Evolutionary conservation across 352 stramenopile species (phyloP).

Genomic region (Phytophthora ohioensis): DNA sequence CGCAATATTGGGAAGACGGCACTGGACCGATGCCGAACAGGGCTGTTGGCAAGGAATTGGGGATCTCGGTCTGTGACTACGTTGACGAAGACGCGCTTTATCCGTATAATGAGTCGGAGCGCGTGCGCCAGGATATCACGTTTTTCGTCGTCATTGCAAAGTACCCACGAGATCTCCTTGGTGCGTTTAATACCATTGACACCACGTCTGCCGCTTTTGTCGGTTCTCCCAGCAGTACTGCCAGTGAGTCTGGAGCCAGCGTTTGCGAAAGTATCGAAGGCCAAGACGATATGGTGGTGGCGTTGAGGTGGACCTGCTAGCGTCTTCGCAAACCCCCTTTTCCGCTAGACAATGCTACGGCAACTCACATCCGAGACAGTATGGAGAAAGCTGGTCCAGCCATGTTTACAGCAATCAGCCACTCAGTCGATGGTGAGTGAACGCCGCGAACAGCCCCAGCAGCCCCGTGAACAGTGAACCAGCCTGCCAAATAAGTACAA

Average conservation of each 20-base stretch:
- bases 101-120: constrained; percentile 45
- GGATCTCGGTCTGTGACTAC: constrained; percentile 50
- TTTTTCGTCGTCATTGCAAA: constrained; percentile 46
- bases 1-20: constrained; percentile 39
- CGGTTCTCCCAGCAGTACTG: not conserved
- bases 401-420: constrained; percentile 36
- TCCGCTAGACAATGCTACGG: constrained; percentile 22
- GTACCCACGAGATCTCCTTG: constrained; percentile 16
- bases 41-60: constrained; percentile 34
- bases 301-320: constrained; percentile 47
- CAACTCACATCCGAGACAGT: constrained; percentile 28
- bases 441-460: not conserved
- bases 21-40: constrained; percentile 11
- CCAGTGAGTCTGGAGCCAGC: not conserved
- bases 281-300: constrained; percentile 34
- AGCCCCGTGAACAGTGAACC: not conserved
- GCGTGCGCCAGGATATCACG: constrained; percentile 61
- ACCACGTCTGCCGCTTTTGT: not conserved
- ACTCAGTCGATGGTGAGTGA: constrained; percentile 20
- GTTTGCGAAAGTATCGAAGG: constrained; percentile 2
- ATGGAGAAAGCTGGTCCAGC: constrained; percentile 35
- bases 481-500: no score
- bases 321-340: constrained; percentile 43
- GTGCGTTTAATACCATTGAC: constrained; percentile 4
- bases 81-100: constrained; percentile 60